Conservation (phyloP, 345 rosid species). For the Sisymbrium altissimum region DNA sequence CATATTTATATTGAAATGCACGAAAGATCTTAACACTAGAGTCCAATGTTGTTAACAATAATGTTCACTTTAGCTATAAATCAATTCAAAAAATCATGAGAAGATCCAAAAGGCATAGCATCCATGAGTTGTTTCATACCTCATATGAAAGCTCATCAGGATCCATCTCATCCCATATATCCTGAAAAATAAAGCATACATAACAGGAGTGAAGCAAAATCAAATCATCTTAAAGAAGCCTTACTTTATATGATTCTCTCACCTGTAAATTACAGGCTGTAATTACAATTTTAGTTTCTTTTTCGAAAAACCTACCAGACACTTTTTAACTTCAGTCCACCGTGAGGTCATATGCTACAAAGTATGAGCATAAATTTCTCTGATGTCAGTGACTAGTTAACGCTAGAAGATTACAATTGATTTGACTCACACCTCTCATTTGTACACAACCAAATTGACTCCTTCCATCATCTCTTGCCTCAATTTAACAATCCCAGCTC, state of each 20-base stretch:
- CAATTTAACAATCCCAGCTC: no score
- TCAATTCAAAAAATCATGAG: conserved; percentile 2
- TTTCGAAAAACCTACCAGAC: no score
- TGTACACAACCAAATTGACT: no score
- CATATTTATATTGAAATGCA: not conserved
- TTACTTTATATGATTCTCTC: not conserved
- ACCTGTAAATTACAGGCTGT: no score
- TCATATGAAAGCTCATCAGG: conserved; percentile 87
- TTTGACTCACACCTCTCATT: no score
- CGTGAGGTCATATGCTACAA: no score
- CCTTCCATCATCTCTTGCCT: no score
- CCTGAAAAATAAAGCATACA: conserved; percentile 41
- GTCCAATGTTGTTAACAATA: not conserved
- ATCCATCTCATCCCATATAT: conserved; percentile 90
- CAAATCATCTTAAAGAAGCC: conserved; percentile 11
- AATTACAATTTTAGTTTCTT: no score
- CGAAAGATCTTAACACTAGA: not conserved
- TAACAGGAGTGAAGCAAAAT: not conserved
- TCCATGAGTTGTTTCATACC: conserved; percentile 39
- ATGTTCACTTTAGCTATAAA: not conserved
- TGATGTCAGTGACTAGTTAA: no score
- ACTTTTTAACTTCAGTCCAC: no score
- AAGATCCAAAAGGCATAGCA: not conserved
- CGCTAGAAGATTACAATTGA: no score
- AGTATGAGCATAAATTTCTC: no score